Conservation (phyloP, 23 red algal species). For the Agarophyton chilense region DNA sequence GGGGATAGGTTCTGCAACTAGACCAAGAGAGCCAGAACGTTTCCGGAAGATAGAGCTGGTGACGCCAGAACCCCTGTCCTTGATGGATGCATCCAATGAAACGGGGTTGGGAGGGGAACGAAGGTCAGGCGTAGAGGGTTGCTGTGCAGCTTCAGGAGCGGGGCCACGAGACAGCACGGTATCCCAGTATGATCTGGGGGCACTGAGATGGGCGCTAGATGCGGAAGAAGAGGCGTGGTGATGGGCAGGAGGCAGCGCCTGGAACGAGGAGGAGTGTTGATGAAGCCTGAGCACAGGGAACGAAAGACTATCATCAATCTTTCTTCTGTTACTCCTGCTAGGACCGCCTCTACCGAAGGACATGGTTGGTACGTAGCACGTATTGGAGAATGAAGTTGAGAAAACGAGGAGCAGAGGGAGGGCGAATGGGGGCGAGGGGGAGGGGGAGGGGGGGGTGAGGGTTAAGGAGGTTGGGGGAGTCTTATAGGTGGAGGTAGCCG, state of each 20-base stretch:
- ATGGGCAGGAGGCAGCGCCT: not conserved
- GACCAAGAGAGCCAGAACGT: not conserved
- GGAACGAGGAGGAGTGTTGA: not conserved
- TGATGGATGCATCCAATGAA: not conserved
- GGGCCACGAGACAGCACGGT: not conserved
- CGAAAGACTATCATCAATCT: not conserved
- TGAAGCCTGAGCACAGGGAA: constrained; percentile 18
- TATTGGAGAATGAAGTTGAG: no score
- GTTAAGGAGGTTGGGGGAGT: no score
- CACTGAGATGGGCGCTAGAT: not conserved
- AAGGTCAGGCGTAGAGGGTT: not conserved
- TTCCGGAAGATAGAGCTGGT: not conserved
- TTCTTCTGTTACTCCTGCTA: not conserved
- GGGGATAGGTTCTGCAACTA: not conserved
- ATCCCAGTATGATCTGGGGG: not conserved
- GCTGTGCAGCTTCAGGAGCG: not conserved
- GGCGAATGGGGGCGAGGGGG: not conserved
- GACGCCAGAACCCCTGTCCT: not conserved
- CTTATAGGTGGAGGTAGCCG: not conserved
- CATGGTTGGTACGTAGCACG: not conserved
- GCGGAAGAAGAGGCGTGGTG: not conserved
- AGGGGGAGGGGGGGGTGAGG: not conserved
- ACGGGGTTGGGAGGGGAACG: not conserved
- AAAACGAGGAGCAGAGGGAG: not conserved
- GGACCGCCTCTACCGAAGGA: not conserved